phyloP scores from a whole-genome alignment of 1,139 yeast species.

The Chernovozyma aurita region DNA sequence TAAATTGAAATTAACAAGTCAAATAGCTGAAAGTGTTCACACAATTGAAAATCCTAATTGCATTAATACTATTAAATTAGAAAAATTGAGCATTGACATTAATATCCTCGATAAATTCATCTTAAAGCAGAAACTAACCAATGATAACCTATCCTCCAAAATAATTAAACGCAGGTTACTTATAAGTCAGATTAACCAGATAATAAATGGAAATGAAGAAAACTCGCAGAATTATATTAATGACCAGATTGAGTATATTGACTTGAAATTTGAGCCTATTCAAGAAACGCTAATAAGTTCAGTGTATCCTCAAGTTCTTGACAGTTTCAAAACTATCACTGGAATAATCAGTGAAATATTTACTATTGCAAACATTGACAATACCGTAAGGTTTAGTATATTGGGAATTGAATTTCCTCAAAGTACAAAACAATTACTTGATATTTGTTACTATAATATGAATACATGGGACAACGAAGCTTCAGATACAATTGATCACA shows the following conservation, averaged over 20 bases:
- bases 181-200: slow-evolving; percentile 18
- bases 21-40: slow-evolving; percentile 10
- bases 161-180: slow-evolving; percentile 23
- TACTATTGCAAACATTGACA: slow-evolving; percentile 22
- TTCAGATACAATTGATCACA: slow-evolving; percentile 1
- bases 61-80: background rate
- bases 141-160: slow-evolving; percentile 24
- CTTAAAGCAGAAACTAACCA: slow-evolving; percentile 18
- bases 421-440: slow-evolving; percentile 25
- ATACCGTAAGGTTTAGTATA: slow-evolving; percentile 25
- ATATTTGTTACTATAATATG: slow-evolving; percentile 26
- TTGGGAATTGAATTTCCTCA: slow-evolving; percentile 36
- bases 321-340: slow-evolving; percentile 15
- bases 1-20: slow-evolving; percentile 15
- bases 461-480: slow-evolving; percentile 3
- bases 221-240: slow-evolving; percentile 14
- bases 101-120: slow-evolving; percentile 15
- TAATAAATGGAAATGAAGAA: slow-evolving; percentile 16
- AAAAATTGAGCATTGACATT: background rate
- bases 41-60: background rate
- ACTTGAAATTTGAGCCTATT: slow-evolving; percentile 27
- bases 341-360: slow-evolving; percentile 21
- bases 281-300: slow-evolving; percentile 17
- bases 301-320: slow-evolving; percentile 21
- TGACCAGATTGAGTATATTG: slow-evolving; percentile 24